phyloP scores from a whole-genome alignment of 1,284 basidiomycete genomes.

The Heliocybe sulcata region DNA sequence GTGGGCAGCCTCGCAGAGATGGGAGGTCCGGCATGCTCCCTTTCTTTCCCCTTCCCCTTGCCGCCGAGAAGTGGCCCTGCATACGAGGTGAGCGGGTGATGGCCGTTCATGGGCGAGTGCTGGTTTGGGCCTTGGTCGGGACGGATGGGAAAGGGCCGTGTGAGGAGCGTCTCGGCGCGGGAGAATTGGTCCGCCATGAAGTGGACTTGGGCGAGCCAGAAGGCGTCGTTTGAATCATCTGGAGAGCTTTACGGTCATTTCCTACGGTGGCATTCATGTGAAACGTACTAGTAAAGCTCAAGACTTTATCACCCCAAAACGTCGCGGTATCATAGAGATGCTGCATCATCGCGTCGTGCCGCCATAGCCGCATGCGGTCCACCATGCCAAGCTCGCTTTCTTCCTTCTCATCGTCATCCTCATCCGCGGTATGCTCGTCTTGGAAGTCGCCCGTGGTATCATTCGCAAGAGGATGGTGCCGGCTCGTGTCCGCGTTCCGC shows the following conservation, averaged over 20 bases:
- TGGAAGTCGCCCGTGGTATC: conserved; percentile 67
- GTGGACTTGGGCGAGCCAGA: conserved; percentile 97
- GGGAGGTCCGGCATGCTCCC: conserved; percentile 16
- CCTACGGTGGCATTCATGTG: not conserved
- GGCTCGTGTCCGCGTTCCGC: conserved; percentile 36
- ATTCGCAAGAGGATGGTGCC: conserved; percentile 65
- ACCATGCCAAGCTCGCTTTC: conserved; percentile 79
- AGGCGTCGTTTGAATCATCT: conserved; percentile 95
- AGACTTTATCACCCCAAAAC: conserved; percentile 97
- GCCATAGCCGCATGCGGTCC: conserved; percentile 94
- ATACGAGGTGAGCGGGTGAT: conserved; percentile 17
- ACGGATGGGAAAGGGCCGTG: conserved; percentile 63
- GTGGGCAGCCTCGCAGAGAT: conserved; percentile 53
- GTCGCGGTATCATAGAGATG: conserved; percentile 96
- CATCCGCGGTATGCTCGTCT: conserved; percentile 36
- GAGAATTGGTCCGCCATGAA: conserved; percentile 95
- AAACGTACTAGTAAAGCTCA: conserved; percentile 89
- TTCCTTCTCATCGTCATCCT: conserved; percentile 46
- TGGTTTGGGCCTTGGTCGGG: conserved; percentile 31
- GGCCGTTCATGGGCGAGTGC: conserved; percentile 35
- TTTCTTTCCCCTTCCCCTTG: conserved; percentile 61
- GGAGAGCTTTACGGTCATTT: not conserved
- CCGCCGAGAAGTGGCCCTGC: conserved; percentile 17
- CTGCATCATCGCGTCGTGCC: conserved; percentile 96
- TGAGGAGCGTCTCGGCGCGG: conserved; percentile 87